Conservation (phyloP, 139 green algal species). For the Desmodesmus armatus region DNA sequence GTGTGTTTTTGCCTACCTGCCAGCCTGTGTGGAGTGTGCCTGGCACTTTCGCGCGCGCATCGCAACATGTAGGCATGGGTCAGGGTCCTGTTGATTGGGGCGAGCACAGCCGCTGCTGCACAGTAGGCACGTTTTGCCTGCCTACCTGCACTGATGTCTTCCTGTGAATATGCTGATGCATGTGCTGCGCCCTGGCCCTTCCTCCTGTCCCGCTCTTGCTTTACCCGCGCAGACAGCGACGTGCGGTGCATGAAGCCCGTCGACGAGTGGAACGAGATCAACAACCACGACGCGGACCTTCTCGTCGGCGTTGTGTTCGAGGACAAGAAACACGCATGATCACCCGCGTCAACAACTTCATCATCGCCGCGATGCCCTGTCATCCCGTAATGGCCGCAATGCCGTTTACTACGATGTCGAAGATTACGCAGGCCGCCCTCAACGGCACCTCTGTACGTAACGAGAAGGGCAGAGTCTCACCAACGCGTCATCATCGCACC, state of each 20-base stretch:
- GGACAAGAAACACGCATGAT: slow-evolving; percentile 10
- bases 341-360: slow-evolving; percentile 38
- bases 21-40: no score
- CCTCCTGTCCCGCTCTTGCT: no score
- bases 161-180: no score
- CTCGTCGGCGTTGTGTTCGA: slow-evolving; percentile 31
- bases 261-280: slow-evolving; percentile 10
- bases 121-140: no score
- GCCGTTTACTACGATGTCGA: slow-evolving; percentile 28
- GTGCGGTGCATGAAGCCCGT: slow-evolving; percentile 43
- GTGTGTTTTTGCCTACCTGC: no score
- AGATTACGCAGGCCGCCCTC: slow-evolving; percentile 13
- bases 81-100: no score
- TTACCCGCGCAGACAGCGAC: slow-evolving; percentile 35
- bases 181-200: no score
- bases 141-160: no score
- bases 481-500: slow-evolving; percentile 13
- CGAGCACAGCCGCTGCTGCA: no score
- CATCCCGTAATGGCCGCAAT: slow-evolving; percentile 37
- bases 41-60: no score
- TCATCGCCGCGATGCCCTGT: slow-evolving; percentile 30
- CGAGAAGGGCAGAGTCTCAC: slow-evolving; percentile 6
- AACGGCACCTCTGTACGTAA: background rate
- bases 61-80: no score
- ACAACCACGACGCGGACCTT: slow-evolving; percentile 23